Base-by-base conservation (phyloP, 139 green algal species). In the Microglena sp. region DNA sequence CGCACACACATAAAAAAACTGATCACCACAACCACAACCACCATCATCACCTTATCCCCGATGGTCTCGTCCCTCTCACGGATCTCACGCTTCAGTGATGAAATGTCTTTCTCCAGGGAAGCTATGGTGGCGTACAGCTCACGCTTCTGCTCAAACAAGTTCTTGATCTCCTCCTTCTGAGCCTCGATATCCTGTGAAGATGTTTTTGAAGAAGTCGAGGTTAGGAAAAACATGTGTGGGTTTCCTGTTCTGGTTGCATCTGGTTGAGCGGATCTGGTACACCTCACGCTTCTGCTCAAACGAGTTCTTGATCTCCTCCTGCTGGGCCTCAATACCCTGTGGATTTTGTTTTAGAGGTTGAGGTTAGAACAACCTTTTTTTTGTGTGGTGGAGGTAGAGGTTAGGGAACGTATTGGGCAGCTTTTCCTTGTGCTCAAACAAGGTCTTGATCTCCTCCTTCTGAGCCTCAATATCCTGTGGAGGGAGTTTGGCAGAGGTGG, bases 51-150 rank as follows among this genome's bases (percentile, higher is more conserved):
- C 67, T 96, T 96, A 72, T 96, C 90, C 1, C 79, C 84, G 44
- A 96, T 95, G 3, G 87, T 93, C 73, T 94, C 87, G 60, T 96
- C 89, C 0, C 88, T 77, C 66, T 93, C 87, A 3, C 70, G 60
- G 66, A 96, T 91, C 76, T 95, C 89, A 57, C 83, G 79, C 78
- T 90, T 91, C 5, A 92, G 68, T 1, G 72, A 77, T 4, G 59
- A 68, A 45, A 92, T 92, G 83, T 95, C 90, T 56, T 92, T 90
- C 77, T 93, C 85, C 50, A 95, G 77, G 5, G 27, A 60, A 3
- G 74, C 74, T 35, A 80, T 80, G 33, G 74, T 80, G 27, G 68
- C 70, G 74, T 74, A 84, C 66, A 74, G 68, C 68, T 74, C 68
- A 1, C 50, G 46, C 77, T 92, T 88, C 64, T 89, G 79, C 60